Evolutionary conservation across 1,284 basidiomycete genomes (phyloP).

Genomic region (Moesziomyces aphidis): DNA sequence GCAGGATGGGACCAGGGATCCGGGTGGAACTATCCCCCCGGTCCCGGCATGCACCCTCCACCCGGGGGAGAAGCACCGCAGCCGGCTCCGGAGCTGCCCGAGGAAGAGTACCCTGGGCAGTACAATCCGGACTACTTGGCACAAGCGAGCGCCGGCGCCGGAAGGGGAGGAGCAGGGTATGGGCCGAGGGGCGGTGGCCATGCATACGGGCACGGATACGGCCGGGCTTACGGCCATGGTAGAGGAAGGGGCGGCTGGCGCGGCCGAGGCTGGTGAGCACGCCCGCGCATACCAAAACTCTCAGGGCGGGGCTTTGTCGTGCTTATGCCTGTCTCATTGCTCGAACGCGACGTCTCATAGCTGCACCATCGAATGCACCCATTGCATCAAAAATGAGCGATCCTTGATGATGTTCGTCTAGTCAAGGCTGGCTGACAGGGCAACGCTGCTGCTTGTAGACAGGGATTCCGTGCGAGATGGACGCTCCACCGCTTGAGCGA

Average conservation of each 20-base stretch:
- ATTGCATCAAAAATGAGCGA: conserved; percentile 1
- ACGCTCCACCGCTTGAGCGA: background rate
- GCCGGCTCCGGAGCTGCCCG: conserved; percentile 26
- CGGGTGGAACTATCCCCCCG: conserved; percentile 7
- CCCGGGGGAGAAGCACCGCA: conserved; percentile 5
- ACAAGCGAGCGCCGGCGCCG: conserved; percentile 14
- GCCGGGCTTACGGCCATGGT: conserved; percentile 7
- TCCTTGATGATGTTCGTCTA: background rate
- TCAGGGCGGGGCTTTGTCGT: no score
- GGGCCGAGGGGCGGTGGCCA: conserved; percentile 15
- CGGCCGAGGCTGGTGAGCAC: conserved; percentile 22
- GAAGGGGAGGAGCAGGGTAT: conserved; percentile 4
- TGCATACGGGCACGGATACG: conserved; percentile 4
- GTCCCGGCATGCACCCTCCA: background rate
- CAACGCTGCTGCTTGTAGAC: no score
- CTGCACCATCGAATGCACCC: no score
- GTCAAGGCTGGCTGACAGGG: background rate
- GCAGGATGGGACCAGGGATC: conserved; percentile 11
- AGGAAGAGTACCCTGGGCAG: conserved; percentile 47
- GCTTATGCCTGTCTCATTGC: no score
- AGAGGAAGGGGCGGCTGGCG: conserved; percentile 19
- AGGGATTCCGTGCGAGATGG: conserved; percentile 13
- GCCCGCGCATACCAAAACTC: no score
- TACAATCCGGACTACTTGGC: conserved; percentile 45
- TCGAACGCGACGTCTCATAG: no score